A percentile compares a stretch with the other conserved stretches of the same genome.
These are phyloP conservation scores for Cucurbita argyrosperma DNA, from an alignment of 306 rosid species.

Conservation along the genomic window DNA sequence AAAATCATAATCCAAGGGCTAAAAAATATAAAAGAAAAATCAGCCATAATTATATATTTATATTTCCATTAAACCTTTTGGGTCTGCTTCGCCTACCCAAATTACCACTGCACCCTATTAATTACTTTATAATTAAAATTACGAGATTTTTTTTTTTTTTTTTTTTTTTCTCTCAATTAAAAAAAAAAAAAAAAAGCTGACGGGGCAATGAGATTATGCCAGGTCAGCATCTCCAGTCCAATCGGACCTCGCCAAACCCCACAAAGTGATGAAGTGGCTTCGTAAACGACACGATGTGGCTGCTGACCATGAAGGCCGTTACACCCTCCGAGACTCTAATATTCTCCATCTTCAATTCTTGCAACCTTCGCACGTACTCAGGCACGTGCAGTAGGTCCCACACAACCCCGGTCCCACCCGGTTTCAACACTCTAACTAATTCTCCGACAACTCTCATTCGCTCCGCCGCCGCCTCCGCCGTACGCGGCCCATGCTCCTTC, in stretches of 20 bases:
- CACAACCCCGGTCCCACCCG: slow-evolving; percentile 78
- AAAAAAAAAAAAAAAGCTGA: not conserved
- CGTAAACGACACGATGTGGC: slow-evolving; percentile 80
- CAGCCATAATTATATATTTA: not conserved
- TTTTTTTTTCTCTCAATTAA: not conserved
- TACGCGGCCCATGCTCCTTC: slow-evolving; percentile 58
- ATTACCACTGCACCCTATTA: not conserved
- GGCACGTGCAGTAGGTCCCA: slow-evolving; percentile 96
- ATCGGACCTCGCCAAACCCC: slow-evolving; percentile 71
- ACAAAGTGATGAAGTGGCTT: slow-evolving; percentile 65
- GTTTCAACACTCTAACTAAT: slow-evolving; percentile 76
- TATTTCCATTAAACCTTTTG: not conserved
- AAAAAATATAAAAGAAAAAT: not conserved
- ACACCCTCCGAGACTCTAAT: slow-evolving; percentile 71
- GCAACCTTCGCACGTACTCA: slow-evolving; percentile 67
- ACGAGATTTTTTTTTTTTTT: not conserved
- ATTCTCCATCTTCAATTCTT: slow-evolving; percentile 91
- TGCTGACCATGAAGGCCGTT: slow-evolving; percentile 86
- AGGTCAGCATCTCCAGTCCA: slow-evolving; percentile 82
- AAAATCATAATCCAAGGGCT: not conserved
- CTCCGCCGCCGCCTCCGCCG: slow-evolving; percentile 94
- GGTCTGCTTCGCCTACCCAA: slow-evolving; percentile 10
- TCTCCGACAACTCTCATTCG: slow-evolving; percentile 89
- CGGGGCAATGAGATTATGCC: not conserved
- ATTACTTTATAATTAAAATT: not conserved